These are phyloP conservation scores for Aspergillus sp. DNA, from an alignment of 2,329 filamentous ascomycete genomes.

Conservation along the genomic window DNA sequence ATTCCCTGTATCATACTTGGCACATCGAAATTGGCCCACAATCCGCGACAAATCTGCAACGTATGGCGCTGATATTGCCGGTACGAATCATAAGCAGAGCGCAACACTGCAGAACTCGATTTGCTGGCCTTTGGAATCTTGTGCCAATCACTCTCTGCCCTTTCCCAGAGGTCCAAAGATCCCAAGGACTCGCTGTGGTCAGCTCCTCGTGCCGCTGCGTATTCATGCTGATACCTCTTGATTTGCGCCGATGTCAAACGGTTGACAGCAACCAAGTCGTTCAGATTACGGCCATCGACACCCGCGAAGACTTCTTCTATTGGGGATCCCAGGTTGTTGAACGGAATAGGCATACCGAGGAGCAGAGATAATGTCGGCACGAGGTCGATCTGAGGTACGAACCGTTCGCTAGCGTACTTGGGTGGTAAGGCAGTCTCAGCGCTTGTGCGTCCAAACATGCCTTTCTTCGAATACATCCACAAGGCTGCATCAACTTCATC, in stretches of 20 bases:
- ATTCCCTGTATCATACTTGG: constrained; percentile 78
- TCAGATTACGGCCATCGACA: constrained; percentile 58
- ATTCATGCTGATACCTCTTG: constrained; percentile 77
- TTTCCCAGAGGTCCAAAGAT: constrained; percentile 51
- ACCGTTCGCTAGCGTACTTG: constrained; percentile 61
- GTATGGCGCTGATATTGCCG: constrained; percentile 69
- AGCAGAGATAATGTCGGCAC: constrained; percentile 86
- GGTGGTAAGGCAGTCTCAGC: constrained; percentile 51
- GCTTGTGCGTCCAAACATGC: constrained; percentile 69
- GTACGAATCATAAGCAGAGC: constrained; percentile 50
- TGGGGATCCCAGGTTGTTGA: constrained; percentile 86
- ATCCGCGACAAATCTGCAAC: constrained; percentile 65
- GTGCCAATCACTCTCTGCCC: constrained; percentile 49
- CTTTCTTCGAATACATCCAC: constrained; percentile 96
- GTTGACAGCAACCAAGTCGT: constrained; percentile 68
- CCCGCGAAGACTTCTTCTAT: constrained; percentile 91
- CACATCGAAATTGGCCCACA: constrained; percentile 92
- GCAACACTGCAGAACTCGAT: constrained; percentile 30
- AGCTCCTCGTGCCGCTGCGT: constrained; percentile 63
- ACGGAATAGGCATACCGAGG: constrained; percentile 85
- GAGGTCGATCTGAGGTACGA: constrained; percentile 81
- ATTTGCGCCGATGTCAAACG: constrained; percentile 77
- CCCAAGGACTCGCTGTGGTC: constrained; percentile 52
- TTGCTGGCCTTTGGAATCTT: constrained; percentile 32
- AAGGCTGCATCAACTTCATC: constrained; percentile 90